These are phyloP conservation scores for Fusarium dlaminii DNA, from an alignment of 2,329 filamentous ascomycete species.

Conservation along the genomic window DNA sequence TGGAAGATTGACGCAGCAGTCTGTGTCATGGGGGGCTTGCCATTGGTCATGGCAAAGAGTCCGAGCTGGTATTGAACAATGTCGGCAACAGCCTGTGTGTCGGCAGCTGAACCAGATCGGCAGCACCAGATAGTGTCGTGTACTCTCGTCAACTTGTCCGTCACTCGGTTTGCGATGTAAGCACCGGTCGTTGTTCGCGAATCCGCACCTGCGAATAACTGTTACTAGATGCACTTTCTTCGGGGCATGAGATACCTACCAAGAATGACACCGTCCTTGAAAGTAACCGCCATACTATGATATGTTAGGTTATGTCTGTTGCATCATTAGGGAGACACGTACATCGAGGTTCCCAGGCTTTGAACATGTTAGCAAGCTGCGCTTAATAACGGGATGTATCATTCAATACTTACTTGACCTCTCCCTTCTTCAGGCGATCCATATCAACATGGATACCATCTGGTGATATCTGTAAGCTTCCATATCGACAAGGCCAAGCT, in stretches of 20 bases:
- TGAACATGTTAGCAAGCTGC: conserved; percentile 45
- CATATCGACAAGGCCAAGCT: conserved; percentile 21
- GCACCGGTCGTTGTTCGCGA: conserved; percentile 96
- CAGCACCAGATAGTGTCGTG: conserved; percentile 99
- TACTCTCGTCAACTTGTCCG: conserved; percentile 98
- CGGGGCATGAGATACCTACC: conserved; percentile 56
- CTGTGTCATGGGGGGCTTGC: conserved; percentile 91
- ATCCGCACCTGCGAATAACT: conserved; percentile 74
- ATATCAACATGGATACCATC: conserved; percentile 99
- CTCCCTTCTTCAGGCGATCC: conserved; percentile 97
- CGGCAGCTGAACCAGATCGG: conserved; percentile 94
- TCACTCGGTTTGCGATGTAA: conserved; percentile 99
- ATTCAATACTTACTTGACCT: conserved; percentile 84
- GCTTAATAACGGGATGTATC: background rate
- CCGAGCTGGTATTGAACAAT: conserved; percentile 97
- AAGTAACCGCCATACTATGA: conserved; percentile 94
- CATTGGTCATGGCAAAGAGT: conserved; percentile 89
- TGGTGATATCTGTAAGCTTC: conserved; percentile 52
- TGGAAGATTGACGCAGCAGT: conserved; percentile 96
- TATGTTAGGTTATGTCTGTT: conserved; percentile 40
- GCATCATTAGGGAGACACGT: conserved; percentile 52
- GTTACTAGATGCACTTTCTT: conserved; percentile 19
- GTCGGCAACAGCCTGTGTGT: conserved; percentile 97
- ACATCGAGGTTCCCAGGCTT: conserved; percentile 98
- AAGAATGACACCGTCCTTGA: conserved; percentile 97